Conservation (phyloP, 257 asterid species). For the Pogostemon cablin region DNA sequence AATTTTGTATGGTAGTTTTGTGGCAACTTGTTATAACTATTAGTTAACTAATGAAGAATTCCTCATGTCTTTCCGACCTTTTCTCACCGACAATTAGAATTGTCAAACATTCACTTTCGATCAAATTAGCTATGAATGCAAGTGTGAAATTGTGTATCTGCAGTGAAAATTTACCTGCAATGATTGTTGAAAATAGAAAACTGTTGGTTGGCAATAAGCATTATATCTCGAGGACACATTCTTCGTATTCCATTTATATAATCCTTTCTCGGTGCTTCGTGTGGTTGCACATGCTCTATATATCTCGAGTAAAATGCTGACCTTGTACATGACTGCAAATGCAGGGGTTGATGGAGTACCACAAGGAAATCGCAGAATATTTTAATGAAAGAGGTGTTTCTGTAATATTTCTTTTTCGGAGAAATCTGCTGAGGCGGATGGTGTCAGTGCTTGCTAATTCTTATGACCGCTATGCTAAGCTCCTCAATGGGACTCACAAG, state of each 20-base stretch:
- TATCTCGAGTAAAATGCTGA: slow-evolving; percentile 11
- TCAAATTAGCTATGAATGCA: not conserved
- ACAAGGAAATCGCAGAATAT: slow-evolving; percentile 57
- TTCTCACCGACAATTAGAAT: not conserved
- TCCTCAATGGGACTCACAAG: slow-evolving; percentile 74
- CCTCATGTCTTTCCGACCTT: not conserved
- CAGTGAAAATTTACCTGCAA: not conserved
- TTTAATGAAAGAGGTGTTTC: slow-evolving; percentile 62
- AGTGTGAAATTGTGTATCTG: not conserved
- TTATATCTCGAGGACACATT: too few relatives aligned
- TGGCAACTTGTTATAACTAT: not conserved
- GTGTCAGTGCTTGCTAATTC: slow-evolving; percentile 75
- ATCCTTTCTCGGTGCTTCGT: not conserved
- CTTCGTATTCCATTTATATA: not conserved
- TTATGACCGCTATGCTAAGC: slow-evolving; percentile 64
- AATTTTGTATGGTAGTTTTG: not conserved
- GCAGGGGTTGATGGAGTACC: slow-evolving; percentile 71
- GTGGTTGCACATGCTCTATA: too few relatives aligned
- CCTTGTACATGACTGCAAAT: slow-evolving; percentile 8
- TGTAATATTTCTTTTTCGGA: slow-evolving; percentile 64
- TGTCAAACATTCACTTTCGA: not conserved
- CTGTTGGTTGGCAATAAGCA: too few relatives aligned
- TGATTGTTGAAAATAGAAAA: not conserved
- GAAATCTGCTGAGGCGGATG: slow-evolving; percentile 69
- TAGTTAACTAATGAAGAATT: not conserved